Evolutionary conservation across 371 early-diverging fungal species (phyloP), one percentile per base, ranked within the genome.

Genomic region (Apophysomyces variabilis): DNA sequence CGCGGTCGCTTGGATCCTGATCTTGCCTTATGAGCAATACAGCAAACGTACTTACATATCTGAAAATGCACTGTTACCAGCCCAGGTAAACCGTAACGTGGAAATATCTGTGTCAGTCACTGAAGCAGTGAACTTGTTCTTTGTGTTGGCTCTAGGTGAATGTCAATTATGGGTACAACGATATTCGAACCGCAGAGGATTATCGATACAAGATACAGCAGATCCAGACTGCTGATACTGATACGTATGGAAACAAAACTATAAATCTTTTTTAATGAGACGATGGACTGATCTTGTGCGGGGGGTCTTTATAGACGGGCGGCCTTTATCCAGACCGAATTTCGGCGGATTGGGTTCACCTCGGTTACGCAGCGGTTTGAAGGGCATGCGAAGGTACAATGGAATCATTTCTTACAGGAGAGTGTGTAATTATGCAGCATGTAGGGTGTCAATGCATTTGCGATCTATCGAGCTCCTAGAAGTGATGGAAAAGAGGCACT

Each of bases 401-500:
- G 58, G 71, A 75, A 26, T 59, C 68, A 44, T 37, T n/a, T 35
- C n/a, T 18, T 46, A 5, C 59, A 21, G 45, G 43, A 14, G 32
- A 58, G 36, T 57, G 58, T 26, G 32, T 26, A 26, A 26, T 26
- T 26, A 73, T 66, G 60, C 69, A 63, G 54, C 65, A 70, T 2
- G 36, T 58, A 77, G 78, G 94, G 92, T 0, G 79, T 85, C 38
- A 96, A 96, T 79, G 87, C 91, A n/a, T 95, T 92, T 71, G 95
- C 92, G 4, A 84, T 96, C 7, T 79, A 93, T 60, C 83, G 90
- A 37, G 93, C 97, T 13, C 95, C 95, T 13, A 80, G 96, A 5
- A 89, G 91, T 41, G 96, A 97, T 70, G 94, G 95, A 4, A 93
- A 95, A 36, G 97, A 97, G 75, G 92, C 95, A 9, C 69, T 98